Percentiles rank a stretch among this genome's conserved stretches.
Evolutionary conservation across 2,329 filamentous ascomycete genomes (phyloP).

Genomic region (Incumbomyces delicatus): DNA sequence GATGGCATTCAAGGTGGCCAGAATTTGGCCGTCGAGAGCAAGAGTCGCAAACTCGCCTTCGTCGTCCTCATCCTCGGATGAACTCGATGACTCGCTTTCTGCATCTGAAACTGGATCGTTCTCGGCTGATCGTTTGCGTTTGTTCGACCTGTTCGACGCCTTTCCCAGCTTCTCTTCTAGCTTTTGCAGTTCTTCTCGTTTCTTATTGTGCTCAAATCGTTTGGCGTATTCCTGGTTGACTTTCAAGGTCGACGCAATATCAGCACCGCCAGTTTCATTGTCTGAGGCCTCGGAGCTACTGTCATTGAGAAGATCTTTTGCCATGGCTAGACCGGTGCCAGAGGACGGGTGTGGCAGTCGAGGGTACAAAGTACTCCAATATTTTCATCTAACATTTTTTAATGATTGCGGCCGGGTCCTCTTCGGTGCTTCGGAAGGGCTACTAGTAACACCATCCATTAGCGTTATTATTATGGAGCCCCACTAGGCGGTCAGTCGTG

Average conservation of each 20-base stretch:
- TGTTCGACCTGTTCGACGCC: constrained; percentile 26
- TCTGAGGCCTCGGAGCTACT: constrained; percentile 26
- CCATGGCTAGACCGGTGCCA: neutral
- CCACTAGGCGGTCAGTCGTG: too few relatives aligned
- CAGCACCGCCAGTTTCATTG: constrained; percentile 31
- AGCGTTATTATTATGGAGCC: too few relatives aligned
- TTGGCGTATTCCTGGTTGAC: constrained; percentile 86
- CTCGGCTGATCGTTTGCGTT: constrained; percentile 28
- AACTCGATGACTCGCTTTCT: constrained; percentile 50
- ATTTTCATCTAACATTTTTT: too few relatives aligned
- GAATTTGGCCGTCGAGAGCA: constrained; percentile 76
- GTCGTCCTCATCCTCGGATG: constrained; percentile 77
- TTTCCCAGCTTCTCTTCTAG: constrained; percentile 78
- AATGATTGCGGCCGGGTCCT: too few relatives aligned
- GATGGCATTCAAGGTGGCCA: constrained; percentile 77
- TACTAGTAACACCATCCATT: too few relatives aligned
- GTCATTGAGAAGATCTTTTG: constrained; percentile 4
- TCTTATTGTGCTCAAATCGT: constrained; percentile 94
- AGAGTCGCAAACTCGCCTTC: constrained; percentile 78
- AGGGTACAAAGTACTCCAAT: too few relatives aligned
- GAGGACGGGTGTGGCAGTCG: too few relatives aligned
- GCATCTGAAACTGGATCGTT: constrained; percentile 33
- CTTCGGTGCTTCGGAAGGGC: too few relatives aligned
- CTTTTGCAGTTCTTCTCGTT: constrained; percentile 71
- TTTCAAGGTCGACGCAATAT: constrained; percentile 47